phyloP scores from a whole-genome alignment of 352 stramenopile species.

The Pythium insidiosum region DNA sequence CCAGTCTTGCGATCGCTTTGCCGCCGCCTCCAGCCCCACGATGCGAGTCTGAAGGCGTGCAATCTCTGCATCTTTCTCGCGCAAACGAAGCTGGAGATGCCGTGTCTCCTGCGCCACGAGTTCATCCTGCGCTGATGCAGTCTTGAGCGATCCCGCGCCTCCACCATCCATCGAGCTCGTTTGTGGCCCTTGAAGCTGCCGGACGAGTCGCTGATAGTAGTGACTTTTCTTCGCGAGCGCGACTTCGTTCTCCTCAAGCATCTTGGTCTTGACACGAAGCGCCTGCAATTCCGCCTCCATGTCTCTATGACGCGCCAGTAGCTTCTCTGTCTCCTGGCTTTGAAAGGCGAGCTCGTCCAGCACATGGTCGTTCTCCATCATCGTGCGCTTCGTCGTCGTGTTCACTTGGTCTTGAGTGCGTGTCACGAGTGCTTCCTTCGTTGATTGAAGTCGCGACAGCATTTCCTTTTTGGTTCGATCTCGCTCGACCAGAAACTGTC shows the following conservation, averaged over 20 bases:
- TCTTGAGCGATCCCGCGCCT: no score
- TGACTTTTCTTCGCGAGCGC: constrained; percentile 55
- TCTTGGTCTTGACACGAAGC: constrained; percentile 37
- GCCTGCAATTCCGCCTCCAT: constrained; percentile 36
- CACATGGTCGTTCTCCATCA: constrained; percentile 77
- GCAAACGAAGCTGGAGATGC: no score
- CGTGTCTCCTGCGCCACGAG: not conserved
- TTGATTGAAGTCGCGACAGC: constrained; percentile 33
- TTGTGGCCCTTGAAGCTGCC: constrained; percentile 47
- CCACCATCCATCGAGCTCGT: constrained; percentile 1
- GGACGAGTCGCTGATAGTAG: constrained; percentile 66
- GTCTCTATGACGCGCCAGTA: constrained; percentile 30
- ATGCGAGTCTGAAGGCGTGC: constrained; percentile 5
- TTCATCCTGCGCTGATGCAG: no score
- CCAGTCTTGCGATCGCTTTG: constrained; percentile 34
- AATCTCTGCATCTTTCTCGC: not conserved
- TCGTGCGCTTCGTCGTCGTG: constrained; percentile 65
- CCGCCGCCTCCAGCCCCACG: constrained; percentile 17
- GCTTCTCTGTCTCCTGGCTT: constrained; percentile 63
- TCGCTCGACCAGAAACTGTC: constrained; percentile 49
- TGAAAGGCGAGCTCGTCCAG: constrained; percentile 65
- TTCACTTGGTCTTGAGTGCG: constrained; percentile 59
- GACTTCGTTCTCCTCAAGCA: constrained; percentile 41
- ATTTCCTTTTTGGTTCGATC: constrained; percentile 70
- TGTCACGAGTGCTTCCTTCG: constrained; percentile 43